Evolutionary conservation across 2,329 filamentous ascomycete species (phyloP).

Genomic region (Beauveria scarabaeidicola): DNA sequence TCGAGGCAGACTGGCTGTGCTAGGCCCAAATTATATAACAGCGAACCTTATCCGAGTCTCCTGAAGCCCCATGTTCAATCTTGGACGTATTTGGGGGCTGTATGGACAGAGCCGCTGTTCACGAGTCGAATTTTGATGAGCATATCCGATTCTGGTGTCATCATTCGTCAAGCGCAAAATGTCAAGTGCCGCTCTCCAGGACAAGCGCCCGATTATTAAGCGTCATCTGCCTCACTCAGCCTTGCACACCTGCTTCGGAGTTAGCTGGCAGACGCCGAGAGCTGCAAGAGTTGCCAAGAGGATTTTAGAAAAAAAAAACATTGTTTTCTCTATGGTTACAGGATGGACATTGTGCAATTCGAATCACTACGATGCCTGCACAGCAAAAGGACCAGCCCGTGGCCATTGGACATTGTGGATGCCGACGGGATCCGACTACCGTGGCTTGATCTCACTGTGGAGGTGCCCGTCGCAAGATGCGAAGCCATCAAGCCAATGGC

Average conservation of each 20-base stretch:
- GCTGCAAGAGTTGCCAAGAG: too few relatives aligned
- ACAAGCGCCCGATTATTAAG: constrained; percentile 7
- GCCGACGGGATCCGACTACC: neutral
- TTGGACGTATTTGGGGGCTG: neutral
- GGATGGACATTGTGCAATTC: neutral
- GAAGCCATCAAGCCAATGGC: neutral
- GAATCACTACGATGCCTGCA: neutral
- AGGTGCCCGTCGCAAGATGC: neutral
- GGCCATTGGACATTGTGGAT: neutral
- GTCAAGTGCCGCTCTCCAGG: neutral
- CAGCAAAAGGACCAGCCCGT: neutral
- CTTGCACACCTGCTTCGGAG: neutral
- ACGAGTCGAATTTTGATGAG: neutral
- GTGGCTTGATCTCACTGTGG: neutral
- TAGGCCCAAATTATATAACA: neutral
- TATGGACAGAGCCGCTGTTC: neutral
- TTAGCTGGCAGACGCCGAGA: neutral
- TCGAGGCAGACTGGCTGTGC: neutral
- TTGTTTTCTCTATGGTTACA: too few relatives aligned
- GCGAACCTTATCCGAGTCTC: neutral
- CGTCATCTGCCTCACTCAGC: neutral
- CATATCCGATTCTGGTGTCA: neutral
- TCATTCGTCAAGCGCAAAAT: constrained; percentile 3
- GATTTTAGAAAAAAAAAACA: too few relatives aligned
- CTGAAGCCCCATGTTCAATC: neutral